These are phyloP conservation scores for Exophiala lecanii-corni DNA, from an alignment of 2,329 filamentous ascomycete species.

Conservation along the genomic window DNA sequence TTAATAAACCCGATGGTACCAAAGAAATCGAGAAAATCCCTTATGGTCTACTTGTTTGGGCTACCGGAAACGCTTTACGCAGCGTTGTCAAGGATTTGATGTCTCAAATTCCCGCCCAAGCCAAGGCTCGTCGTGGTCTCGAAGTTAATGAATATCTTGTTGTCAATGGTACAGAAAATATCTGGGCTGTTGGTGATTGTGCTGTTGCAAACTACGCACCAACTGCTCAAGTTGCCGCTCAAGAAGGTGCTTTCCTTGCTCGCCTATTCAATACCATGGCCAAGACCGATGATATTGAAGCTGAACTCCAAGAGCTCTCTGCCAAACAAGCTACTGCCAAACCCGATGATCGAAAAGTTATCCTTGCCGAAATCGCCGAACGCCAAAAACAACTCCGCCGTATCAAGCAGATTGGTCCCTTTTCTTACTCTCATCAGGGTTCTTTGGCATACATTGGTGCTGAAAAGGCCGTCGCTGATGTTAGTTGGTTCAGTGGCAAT, in stretches of 20 bases:
- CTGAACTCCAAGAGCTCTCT: conserved; percentile 66
- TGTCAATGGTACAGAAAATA: conserved; percentile 91
- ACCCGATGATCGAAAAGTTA: conserved; percentile 53
- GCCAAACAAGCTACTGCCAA: conserved; percentile 63
- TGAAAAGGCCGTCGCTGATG: conserved; percentile 95
- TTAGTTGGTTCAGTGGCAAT: conserved; percentile 96
- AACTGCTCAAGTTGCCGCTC: conserved; percentile 91
- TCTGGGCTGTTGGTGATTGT: conserved; percentile 98
- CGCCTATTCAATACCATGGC: conserved; percentile 99
- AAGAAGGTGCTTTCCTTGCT: conserved; percentile 93
- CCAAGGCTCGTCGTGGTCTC: conserved; percentile 88
- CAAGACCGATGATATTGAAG: conserved; percentile 80
- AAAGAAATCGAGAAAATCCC: conserved; percentile 79
- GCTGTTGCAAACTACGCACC: conserved; percentile 96
- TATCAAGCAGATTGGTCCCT: conserved; percentile 92
- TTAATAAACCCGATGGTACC: conserved; percentile 72
- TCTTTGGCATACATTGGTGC: conserved; percentile 96
- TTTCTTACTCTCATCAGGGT: conserved; percentile 98
- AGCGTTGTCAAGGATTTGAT: conserved; percentile 89
- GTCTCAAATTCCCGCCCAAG: conserved; percentile 85
- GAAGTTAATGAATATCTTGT: conserved; percentile 98
- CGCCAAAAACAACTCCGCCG: conserved; percentile 82
- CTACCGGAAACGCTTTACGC: conserved; percentile 91
- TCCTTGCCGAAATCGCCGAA: conserved; percentile 72
- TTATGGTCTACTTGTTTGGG: conserved; percentile 96